Conservation (phyloP, 495 filamentous ascomycete species). For the Aspergillus kassunensis region DNA sequence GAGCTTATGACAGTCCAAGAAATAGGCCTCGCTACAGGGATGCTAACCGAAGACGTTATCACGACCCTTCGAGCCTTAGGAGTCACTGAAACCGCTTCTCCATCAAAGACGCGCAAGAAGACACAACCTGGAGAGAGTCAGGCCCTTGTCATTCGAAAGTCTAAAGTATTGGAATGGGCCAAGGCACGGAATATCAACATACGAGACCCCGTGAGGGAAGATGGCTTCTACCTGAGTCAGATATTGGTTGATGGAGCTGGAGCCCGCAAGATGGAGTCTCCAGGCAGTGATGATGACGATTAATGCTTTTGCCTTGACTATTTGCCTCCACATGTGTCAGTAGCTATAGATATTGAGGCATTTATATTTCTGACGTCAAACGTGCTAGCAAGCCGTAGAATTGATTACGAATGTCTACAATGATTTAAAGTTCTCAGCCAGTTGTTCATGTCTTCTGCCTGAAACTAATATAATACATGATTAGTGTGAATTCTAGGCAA, state of each 20-base stretch:
- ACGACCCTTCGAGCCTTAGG: constrained; percentile 74
- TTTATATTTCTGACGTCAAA: neutral
- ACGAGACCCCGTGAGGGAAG: constrained; percentile 45
- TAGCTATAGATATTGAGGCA: neutral
- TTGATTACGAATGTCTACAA: neutral
- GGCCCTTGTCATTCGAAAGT: constrained; percentile 38
- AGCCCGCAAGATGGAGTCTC: constrained; percentile 7
- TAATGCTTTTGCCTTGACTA: neutral
- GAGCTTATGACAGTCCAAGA: constrained; percentile 51
- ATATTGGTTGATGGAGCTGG: constrained; percentile 23
- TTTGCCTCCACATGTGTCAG: neutral
- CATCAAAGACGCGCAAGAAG: constrained; percentile 38
- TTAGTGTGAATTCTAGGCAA: constrained; percentile 5
- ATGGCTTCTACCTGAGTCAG: constrained; percentile 45
- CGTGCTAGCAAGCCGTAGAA: no score
- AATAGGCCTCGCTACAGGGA: constrained; percentile 66
- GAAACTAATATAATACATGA: neutral
- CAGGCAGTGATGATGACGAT: constrained; percentile 13
- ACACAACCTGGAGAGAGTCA: constrained; percentile 29
- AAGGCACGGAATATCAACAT: constrained; percentile 35
- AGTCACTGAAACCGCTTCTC: constrained; percentile 57
- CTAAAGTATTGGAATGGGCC: constrained; percentile 46
- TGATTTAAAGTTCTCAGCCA: neutral
- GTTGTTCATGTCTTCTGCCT: neutral
- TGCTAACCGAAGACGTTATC: constrained; percentile 77